Conservation (phyloP, 1,284 basidiomycete genomes). For the Sporisorium sorghi region DNA sequence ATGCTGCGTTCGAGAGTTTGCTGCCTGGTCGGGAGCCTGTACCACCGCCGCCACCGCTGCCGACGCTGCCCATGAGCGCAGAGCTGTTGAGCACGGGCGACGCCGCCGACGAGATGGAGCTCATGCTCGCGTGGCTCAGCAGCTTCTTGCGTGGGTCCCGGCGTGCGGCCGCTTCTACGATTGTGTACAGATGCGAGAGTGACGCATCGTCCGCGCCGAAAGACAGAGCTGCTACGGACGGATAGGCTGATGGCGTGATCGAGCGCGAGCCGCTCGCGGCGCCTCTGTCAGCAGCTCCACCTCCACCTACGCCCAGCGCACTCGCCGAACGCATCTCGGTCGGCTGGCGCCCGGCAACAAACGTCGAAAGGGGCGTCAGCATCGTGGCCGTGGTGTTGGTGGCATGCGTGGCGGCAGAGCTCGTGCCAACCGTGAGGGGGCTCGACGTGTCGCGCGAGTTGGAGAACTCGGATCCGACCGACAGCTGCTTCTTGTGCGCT, state of each 20-base stretch:
- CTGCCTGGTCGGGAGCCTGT: conserved; percentile 24
- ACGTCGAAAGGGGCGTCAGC: conserved; percentile 48
- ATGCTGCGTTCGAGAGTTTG: conserved; percentile 22
- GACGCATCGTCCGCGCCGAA: conserved; percentile 51
- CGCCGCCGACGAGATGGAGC: conserved; percentile 18
- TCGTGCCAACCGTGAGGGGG: conserved; percentile 44
- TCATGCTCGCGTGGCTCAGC: conserved; percentile 33
- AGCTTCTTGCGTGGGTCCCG: conserved; percentile 45
- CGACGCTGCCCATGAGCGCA: conserved; percentile 4
- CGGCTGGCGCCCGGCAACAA: conserved; percentile 10
- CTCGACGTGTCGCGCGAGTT: conserved; percentile 42
- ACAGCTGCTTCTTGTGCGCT: conserved; percentile 47
- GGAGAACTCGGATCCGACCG: conserved; percentile 39
- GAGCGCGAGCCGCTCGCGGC: conserved; percentile 17
- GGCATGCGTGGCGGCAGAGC: conserved; percentile 37
- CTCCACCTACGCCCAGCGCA: too few species aligned
- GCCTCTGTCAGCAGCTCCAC: background rate
- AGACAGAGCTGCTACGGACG: conserved; percentile 30
- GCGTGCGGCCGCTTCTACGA: conserved; percentile 60
- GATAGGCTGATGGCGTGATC: conserved; percentile 25
- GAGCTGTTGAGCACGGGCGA: conserved; percentile 16
- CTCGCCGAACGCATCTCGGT: conserved; percentile 16
- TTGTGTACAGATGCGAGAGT: conserved; percentile 57
- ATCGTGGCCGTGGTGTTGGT: conserved; percentile 45
- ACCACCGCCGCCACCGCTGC: background rate